Evolutionary conservation across 2,329 filamentous ascomycete species (phyloP), one percentile per base, ranked within the genome.

Genomic region (Fonsecaea nubica): DNA sequence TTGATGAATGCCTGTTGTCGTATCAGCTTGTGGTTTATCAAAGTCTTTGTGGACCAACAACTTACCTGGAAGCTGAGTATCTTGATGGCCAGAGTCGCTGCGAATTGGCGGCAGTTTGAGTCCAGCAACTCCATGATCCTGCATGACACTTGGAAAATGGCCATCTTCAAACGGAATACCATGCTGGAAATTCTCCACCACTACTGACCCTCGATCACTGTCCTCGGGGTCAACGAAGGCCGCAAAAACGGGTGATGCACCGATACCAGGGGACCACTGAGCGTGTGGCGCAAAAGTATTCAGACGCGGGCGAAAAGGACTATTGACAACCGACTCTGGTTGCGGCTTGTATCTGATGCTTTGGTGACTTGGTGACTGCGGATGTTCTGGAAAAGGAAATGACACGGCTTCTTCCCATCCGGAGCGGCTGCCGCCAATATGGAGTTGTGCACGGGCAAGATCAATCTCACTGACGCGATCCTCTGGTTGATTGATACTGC

Each of bases 51-150:
- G n/a, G 4, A 25, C 45, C 25, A 25, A 25, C 9, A 6, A 21
- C 45, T 50, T 21, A 50, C 45, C 45, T 30, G 45, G 45, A n/a
- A 50, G 21, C 21, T 33, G 18, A 6, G 25, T 18, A 50, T 33
- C 30, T 33, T 45, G 13, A 35, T 10, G 30, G 9, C 15, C 13
- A 33, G 21, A 45, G 5, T 50, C 15, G 13, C 13, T 36, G 13
- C 57, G 30, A 59, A 35, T 35, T 59, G 57, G 57, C 18, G 57
- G 32, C 2, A 40, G 40, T 45, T 25, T 25, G 45, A 21, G 45
- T 25, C 10, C 12, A 2, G 5, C 2, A 50, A 10, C 45, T 18
- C 7, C 45, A 50, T 50, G 12, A 4, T 21, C 45, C 8, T 25
- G 21, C 4, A 50, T 21, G 18, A 7, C 8, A 21, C 12, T 18